phyloP scores from a whole-genome alignment of 805 yeast species.

The Brettanomyces custersianus region DNA sequence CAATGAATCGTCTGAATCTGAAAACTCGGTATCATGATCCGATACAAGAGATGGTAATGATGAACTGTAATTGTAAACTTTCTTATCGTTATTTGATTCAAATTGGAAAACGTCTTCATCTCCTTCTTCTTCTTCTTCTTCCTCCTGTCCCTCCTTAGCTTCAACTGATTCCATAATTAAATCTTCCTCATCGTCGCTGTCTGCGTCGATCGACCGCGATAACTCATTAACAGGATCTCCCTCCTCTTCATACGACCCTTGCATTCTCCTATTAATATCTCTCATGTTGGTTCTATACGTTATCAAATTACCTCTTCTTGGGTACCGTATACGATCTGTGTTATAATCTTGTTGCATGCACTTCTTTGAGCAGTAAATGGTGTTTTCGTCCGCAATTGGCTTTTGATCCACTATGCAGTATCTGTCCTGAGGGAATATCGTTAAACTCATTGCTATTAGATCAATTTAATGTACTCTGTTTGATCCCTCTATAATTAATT shows the following conservation, averaged over 20 bases:
- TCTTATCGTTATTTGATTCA: slow-evolving; percentile 14
- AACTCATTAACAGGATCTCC: too few relatives aligned
- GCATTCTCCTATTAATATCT: too few relatives aligned
- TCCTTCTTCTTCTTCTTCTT: slow-evolving; percentile 3
- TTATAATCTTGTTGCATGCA: slow-evolving; percentile 2
- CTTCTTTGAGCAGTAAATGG: background rate
- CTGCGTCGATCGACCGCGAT: too few relatives aligned
- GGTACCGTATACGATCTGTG: background rate
- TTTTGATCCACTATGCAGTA: slow-evolving; percentile 2
- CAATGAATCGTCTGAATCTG: background rate
- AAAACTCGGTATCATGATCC: background rate
- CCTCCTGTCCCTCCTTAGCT: background rate
- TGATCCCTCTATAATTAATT: too few relatives aligned
- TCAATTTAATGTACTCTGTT: background rate
- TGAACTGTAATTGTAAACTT: slow-evolving; percentile 8
- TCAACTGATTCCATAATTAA: slow-evolving; percentile 4
- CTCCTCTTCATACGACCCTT: too few relatives aligned
- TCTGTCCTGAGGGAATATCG: slow-evolving; percentile 1
- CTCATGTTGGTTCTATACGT: slow-evolving; percentile 1
- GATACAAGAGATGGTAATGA: slow-evolving; percentile 15
- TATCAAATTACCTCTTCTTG: slow-evolving; percentile 1
- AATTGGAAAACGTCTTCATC: slow-evolving; percentile 14
- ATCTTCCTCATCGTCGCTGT: slow-evolving; percentile 1
- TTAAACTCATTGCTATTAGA: background rate
- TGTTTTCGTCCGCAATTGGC: background rate